These are phyloP conservation scores for Phytophthora foliorum DNA, from an alignment of 352 stramenopile species.

Conservation along the genomic window DNA sequence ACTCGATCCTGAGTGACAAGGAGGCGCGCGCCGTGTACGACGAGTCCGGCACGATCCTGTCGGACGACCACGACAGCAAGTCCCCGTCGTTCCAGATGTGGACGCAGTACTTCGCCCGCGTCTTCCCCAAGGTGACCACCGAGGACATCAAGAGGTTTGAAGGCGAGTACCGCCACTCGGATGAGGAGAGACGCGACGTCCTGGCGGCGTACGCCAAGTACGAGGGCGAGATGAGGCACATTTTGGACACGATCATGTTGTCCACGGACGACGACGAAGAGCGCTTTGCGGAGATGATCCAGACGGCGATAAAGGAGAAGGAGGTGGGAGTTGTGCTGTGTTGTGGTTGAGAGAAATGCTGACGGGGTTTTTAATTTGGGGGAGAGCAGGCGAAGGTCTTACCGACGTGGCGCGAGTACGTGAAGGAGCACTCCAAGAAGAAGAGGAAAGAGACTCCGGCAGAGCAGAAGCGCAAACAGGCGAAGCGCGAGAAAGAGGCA, in stretches of 20 bases:
- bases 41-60: conserved; percentile 79
- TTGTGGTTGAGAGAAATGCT: not conserved
- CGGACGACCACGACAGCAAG: conserved; percentile 58
- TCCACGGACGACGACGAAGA: conserved; percentile 84
- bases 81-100: conserved; percentile 73
- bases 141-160: conserved; percentile 86
- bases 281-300: conserved; percentile 74
- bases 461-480: conserved; percentile 55
- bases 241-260: conserved; percentile 92
- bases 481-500: conserved; percentile 69
- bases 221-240: conserved; percentile 80
- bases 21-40: conserved; percentile 86
- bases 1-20: conserved; percentile 85
- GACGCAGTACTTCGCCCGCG: conserved; percentile 88
- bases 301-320: conserved; percentile 65
- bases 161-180: conserved; percentile 82
- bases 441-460: conserved; percentile 40
- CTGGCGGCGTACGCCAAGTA: conserved; percentile 80
- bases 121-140: conserved; percentile 91
- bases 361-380: not conserved
- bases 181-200: conserved; percentile 88
- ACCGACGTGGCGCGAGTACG: conserved; percentile 55
- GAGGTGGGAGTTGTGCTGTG: conserved; percentile 9
- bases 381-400: conserved; percentile 45
- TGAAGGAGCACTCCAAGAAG: conserved; percentile 50